Evolutionary conservation across 495 filamentous ascomycete genomes (phyloP), one percentile per base, ranked within the genome.

Genomic region (Podospora australis): DNA sequence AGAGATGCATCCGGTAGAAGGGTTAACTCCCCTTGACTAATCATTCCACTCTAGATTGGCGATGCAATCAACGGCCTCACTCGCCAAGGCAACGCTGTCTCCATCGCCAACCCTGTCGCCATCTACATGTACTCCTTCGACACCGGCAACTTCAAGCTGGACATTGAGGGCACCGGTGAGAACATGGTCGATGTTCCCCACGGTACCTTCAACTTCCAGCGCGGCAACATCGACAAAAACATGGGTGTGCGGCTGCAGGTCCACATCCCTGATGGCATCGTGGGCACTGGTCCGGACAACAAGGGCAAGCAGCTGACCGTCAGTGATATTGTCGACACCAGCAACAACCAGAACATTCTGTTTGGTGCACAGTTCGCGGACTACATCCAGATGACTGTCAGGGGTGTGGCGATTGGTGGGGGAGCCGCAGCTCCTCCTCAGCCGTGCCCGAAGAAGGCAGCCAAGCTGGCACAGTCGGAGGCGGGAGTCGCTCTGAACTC

Each of bases 301-400:
- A 35, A 30, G 43, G 43, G 43, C 24, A 4, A 22, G 14, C 43
- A 46, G 28, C 28, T 46, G 43, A 46, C 43, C 14, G 43, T 46
- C 23, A 46, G 43, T 30, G 43, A 46, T 20, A 46, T 46, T 35
- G 25, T 46, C 14, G 43, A 46, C 43, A 46, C 43, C 43, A 35
- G 19, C 9, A 46, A 46, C 25, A 34, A 20, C 28, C 25, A 32
- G 25, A 46, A 46, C 19, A 46, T 46, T 17, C 24, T 16, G 22
- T 46, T 17, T 21, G 43, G 21, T 19, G 43, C 43, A 3, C 43
- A 46, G 29, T 46, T 46, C 34, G 43, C 43, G n/a, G 43, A 46
- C 16, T 46, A 46, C n/a, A 46, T 46, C 28, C 23, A 26, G 23
- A 46, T 46, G 43, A 35, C 25, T 5, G 43, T 46, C 25, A 46